phyloP scores from a whole-genome alignment of 2,329 filamentous ascomycete genomes.

The Penicillium sp. region DNA sequence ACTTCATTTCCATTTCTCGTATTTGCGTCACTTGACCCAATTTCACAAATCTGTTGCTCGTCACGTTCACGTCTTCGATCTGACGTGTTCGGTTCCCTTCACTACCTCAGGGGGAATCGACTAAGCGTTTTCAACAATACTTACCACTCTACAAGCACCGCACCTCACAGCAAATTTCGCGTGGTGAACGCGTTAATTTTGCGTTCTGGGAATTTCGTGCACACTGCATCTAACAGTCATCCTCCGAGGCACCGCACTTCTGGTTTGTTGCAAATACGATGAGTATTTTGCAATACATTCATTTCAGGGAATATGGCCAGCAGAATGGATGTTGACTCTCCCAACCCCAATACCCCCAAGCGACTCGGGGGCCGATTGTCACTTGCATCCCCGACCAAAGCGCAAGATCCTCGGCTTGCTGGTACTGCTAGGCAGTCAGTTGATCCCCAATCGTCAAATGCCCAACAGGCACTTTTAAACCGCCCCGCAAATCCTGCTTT shows the following conservation, averaged over 20 bases:
- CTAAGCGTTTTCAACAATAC: not conserved
- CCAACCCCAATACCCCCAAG: not conserved
- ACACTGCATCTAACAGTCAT: not conserved
- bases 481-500: not conserved
- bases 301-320: slow-evolving; percentile 4
- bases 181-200: not conserved
- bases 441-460: not conserved
- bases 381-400: not conserved
- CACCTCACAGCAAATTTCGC: not conserved
- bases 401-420: slow-evolving; percentile 5
- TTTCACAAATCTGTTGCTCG: not conserved
- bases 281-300: slow-evolving; percentile 5
- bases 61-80: not conserved
- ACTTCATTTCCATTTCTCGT: no score
- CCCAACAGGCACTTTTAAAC: not conserved
- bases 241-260: not conserved
- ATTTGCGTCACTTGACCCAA: not conserved
- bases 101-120: not conserved
- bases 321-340: slow-evolving; percentile 12
- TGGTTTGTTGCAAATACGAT: slow-evolving; percentile 2
- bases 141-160: not conserved
- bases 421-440: not conserved
- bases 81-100: not conserved
- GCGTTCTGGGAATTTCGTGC: not conserved
- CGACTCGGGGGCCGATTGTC: not conserved